Conservation (phyloP, 1,284 basidiomycete species). For the Pholiota adiposa region DNA sequence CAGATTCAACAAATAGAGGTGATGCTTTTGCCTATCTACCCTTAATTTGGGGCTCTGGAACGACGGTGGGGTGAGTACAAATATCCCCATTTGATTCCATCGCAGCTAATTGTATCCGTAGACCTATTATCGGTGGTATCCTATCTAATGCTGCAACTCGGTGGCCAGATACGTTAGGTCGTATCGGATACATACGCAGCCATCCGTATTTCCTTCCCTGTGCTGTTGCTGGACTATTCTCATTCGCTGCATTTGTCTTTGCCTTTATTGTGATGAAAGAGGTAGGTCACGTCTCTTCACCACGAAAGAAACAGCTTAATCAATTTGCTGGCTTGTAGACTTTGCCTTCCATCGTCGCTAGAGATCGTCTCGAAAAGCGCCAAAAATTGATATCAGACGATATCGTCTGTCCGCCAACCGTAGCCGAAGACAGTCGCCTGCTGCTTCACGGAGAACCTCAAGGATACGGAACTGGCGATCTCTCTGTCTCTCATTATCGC, state of each 20-base stretch:
- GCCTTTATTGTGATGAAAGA: slow-evolving; percentile 37
- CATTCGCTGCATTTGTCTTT: slow-evolving; percentile 33
- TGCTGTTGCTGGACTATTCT: slow-evolving; percentile 29
- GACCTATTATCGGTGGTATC: slow-evolving; percentile 47
- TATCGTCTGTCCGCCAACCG: neutral
- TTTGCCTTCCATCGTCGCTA: slow-evolving; percentile 24
- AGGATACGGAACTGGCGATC: slow-evolving; percentile 13
- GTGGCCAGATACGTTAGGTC: slow-evolving; percentile 43
- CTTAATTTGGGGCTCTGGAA: slow-evolving; percentile 46
- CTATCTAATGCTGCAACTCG: slow-evolving; percentile 44
- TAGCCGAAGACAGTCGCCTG: slow-evolving; percentile 9
- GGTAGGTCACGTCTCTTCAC: slow-evolving; percentile 23
- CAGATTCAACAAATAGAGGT: slow-evolving; percentile 48
- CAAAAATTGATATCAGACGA: slow-evolving; percentile 10
- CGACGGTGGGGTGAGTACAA: slow-evolving; percentile 40
- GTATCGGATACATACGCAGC: slow-evolving; percentile 25
- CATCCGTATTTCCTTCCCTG: slow-evolving; percentile 44
- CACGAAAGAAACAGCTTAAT: neutral
- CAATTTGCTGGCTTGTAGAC: slow-evolving; percentile 23
- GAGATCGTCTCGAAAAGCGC: slow-evolving; percentile 12
- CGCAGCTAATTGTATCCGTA: slow-evolving; percentile 21
- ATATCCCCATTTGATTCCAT: no score
- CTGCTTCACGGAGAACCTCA: slow-evolving; percentile 10
- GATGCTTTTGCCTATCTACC: slow-evolving; percentile 48
- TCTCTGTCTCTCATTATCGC: neutral